Conservation (phyloP, 768 basidiomycete species). For the Tulasnella sp. region DNA sequence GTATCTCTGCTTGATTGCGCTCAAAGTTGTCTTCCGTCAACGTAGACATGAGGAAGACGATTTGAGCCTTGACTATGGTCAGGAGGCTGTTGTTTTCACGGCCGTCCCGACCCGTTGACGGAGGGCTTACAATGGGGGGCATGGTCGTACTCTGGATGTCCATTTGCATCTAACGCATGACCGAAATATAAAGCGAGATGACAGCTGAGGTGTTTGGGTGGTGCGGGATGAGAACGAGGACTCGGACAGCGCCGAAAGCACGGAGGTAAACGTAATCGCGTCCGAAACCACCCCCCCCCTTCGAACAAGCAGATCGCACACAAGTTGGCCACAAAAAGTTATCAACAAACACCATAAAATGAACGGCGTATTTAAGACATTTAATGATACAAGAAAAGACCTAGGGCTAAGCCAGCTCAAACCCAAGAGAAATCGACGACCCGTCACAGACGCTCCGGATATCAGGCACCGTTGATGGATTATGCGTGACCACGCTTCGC, state of each 20-base stretch:
- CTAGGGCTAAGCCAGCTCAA: conserved; percentile 16
- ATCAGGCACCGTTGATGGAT: conserved; percentile 8
- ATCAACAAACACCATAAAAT: background rate
- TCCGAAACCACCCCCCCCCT: background rate
- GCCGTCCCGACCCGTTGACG: conserved; percentile 23
- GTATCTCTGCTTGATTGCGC: conserved; percentile 90
- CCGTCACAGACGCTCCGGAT: background rate
- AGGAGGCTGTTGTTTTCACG: conserved; percentile 50
- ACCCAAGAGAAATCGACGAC: conserved; percentile 6
- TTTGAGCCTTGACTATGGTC: conserved; percentile 94
- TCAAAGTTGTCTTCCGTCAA: conserved; percentile 97
- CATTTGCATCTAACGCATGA: conserved; percentile 28
- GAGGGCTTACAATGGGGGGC: conserved; percentile 20
- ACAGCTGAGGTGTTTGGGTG: conserved; percentile 21
- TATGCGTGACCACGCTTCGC: conserved; percentile 17
- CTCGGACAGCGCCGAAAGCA: conserved; percentile 19
- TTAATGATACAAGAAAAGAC: background rate
- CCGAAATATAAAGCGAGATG: conserved; percentile 21
- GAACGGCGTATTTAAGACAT: background rate
- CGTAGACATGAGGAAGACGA: conserved; percentile 94
- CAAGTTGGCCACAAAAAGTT: background rate
- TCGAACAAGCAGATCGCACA: conserved; percentile 9
- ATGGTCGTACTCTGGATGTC: conserved; percentile 12
- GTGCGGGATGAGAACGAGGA: conserved; percentile 19
- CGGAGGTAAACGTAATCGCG: conserved; percentile 21